A percentile compares a stretch with the other conserved stretches of the same genome.
Conservation (phyloP, 257 asterid genomes). For the Capsicum rhomboideum region DNA sequence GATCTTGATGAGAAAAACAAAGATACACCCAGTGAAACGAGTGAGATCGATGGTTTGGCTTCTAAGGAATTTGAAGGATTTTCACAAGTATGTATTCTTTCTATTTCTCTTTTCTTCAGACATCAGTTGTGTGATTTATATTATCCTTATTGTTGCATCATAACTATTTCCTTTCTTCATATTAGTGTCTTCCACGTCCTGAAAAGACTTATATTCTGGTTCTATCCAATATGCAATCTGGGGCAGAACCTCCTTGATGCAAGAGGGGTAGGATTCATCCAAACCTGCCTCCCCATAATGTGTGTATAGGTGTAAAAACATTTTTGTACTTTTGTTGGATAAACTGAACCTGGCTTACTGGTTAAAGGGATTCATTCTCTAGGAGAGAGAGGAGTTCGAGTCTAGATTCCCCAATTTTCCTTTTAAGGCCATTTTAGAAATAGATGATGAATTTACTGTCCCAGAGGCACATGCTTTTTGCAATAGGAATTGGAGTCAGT, state of each 20-base stretch:
- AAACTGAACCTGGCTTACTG: not conserved
- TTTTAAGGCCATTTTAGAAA: not conserved
- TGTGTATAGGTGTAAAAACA: not conserved
- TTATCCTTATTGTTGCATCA: not conserved
- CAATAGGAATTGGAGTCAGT: not conserved
- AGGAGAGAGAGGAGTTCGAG: not conserved
- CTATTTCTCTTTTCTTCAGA: not conserved
- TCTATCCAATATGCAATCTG: not conserved
- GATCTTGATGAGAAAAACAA: slow-evolving; percentile 33
- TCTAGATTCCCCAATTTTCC: not conserved
- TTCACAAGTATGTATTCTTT: slow-evolving; percentile 41
- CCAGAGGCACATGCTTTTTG: not conserved
- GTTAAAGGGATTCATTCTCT: not conserved
- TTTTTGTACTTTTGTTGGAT: not conserved
- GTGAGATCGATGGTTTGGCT: slow-evolving; percentile 24
- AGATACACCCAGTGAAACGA: slow-evolving; percentile 28
- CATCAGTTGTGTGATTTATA: not conserved
- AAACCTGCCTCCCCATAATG: not conserved
- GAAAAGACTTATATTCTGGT: not conserved
- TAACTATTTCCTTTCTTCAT: not conserved
- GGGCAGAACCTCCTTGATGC: not conserved
- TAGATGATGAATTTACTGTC: not conserved
- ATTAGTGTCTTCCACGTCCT: not conserved
- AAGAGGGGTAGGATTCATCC: not conserved
- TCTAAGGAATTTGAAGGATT: slow-evolving; percentile 34